Base-by-base conservation (phyloP, 2,329 filamentous ascomycete species). In the Fusarium irregulare region DNA sequence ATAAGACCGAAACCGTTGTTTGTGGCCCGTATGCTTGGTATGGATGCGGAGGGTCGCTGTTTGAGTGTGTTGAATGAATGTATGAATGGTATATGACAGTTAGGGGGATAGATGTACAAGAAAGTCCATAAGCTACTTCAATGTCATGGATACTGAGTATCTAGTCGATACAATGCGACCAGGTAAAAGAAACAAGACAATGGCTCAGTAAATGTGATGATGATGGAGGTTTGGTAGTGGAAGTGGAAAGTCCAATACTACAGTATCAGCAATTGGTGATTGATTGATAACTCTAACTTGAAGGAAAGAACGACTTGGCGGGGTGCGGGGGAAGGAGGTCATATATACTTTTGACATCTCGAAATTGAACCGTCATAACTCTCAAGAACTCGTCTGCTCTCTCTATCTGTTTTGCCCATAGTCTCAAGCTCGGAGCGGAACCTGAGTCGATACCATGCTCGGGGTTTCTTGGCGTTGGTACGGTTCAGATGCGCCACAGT, bases 291-390 rank as follows among this genome's bases (percentile, higher is more conserved):
- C 28, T 45, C 20, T 37, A 48, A 47, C 18, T 37, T 60, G 45
- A 50, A 61, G 34, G 41, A 25, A 60, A 45, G 53, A 41, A 25
- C 45, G 68, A 54, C 51, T 69, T 69, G 64, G 60, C 54, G 34
- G 37, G 53, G 59, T 69, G 71, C 56, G 73, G 73, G 68, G 72
- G 63, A 42, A 54, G 27, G 46, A 60, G 60, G 53, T 60, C 59
- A 73, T 75, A 75, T 75, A 75, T 75, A 74, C 42, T 61, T 55
- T 40, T 34, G 28, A 66, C 48, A 50, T 61, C 20, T 66, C 13
- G 40, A 60, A 49, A 45, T 11, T 53, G 21, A 47, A 61, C 62
- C 58, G 55, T 74, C 64, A 64, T 68, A 53, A 30, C 18, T 37
- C 18, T 48, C 40, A 49, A 59, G 40, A 64, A 42, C 20, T n/a